phyloP scores from a whole-genome alignment of 495 filamentous ascomycete genomes.

The Elasticomyces elasticus region DNA sequence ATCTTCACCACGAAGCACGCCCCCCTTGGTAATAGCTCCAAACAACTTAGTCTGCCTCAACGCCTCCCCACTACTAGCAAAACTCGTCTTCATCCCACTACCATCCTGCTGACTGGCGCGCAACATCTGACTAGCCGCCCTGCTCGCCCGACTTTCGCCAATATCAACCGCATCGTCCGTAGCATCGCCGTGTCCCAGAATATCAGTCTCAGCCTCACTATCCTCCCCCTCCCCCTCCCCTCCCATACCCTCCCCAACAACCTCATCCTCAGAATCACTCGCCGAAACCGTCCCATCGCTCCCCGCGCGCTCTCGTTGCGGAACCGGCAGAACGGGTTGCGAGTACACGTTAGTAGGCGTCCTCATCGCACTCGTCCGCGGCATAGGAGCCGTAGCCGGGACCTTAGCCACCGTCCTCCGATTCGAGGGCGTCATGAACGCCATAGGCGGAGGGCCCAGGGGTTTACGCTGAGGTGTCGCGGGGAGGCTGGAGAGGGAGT shows the following conservation, averaged over 20 bases:
- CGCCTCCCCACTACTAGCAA: constrained; percentile 32
- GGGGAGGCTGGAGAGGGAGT: constrained; percentile 73
- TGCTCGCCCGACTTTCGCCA: constrained; percentile 42
- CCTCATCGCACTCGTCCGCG: constrained; percentile 26
- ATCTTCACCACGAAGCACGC: no score
- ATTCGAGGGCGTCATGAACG: constrained; percentile 13
- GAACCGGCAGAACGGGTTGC: constrained; percentile 32
- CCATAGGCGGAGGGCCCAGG: constrained; percentile 3
- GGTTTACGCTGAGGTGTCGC: constrained; percentile 53
- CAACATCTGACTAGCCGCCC: constrained; percentile 44
- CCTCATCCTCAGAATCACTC: constrained; percentile 62
- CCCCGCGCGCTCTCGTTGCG: constrained; percentile 42
- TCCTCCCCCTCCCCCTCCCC: constrained; percentile 32
- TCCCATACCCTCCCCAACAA: no score
- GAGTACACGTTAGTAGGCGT: constrained; percentile 40
- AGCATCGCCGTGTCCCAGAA: constrained; percentile 25
- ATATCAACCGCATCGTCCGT: constrained; percentile 36
- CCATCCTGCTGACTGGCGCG: constrained; percentile 18
- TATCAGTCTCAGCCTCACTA: constrained; percentile 18
- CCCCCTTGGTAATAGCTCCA: constrained; percentile 9
- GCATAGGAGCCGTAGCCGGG: constrained; percentile 20
- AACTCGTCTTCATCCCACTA: constrained; percentile 23
- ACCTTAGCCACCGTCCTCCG: constrained; percentile 3
- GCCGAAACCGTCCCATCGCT: constrained; percentile 85
- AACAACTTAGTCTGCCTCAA: constrained; percentile 27